A percentile compares a stretch with the other conserved stretches of the same genome.
Evolutionary conservation across 129 eudicot genomes (phyloP).

Genomic region (Saussurea involucrata): DNA sequence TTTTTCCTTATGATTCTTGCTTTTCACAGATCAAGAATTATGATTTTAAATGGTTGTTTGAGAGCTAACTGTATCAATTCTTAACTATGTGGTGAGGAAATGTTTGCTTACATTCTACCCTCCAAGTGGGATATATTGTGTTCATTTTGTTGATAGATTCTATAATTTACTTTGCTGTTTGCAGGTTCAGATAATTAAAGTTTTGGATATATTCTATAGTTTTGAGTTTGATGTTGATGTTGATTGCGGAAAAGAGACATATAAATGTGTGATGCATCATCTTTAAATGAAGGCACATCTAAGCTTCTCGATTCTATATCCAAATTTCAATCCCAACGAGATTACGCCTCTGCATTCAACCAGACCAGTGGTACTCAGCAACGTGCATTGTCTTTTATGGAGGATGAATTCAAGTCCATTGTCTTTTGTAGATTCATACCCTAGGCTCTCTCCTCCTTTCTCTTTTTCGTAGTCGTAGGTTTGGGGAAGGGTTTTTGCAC

Average conservation of each 20-base stretch:
- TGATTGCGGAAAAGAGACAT: no score
- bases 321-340: conserved; percentile 31
- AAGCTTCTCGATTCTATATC: conserved; percentile 34
- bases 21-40: not conserved
- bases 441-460: no score
- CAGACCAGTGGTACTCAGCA: conserved; percentile 56
- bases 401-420: conserved; percentile 60
- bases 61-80: not conserved
- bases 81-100: no score
- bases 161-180: conserved; percentile 1
- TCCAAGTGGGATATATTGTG: not conserved
- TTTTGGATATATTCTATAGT: no score
- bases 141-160: not conserved
- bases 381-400: conserved; percentile 63
- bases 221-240: no score
- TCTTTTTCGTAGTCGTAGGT: no score
- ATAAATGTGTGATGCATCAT: no score
- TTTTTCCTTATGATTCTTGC: conserved; percentile 2
- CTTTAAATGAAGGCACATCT: conserved; percentile 39
- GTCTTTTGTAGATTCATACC: no score
- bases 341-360: conserved; percentile 33
- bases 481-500: no score
- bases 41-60: not conserved
- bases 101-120: not conserved
- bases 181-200: conserved; percentile 13